Conservation (phyloP, 495 filamentous ascomycete species). For the Monascus purpureus region DNA sequence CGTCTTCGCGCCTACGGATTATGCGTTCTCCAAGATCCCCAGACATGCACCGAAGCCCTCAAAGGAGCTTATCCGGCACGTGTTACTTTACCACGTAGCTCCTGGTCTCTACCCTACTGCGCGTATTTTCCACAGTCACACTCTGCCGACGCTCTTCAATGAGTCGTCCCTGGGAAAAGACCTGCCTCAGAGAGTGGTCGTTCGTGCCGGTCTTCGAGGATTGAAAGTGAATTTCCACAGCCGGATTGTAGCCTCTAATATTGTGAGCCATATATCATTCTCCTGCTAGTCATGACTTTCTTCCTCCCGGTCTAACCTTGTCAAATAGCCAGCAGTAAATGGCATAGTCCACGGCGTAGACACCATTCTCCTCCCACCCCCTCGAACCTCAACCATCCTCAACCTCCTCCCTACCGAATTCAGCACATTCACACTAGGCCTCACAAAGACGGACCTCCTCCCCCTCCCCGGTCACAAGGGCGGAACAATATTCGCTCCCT, state of each 20-base stretch:
- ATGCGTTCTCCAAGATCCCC: slow-evolving; percentile 56
- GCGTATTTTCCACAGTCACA: slow-evolving; percentile 45
- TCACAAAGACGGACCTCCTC: slow-evolving; percentile 53
- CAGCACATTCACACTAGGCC: slow-evolving; percentile 59
- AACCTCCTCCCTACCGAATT: slow-evolving; percentile 56
- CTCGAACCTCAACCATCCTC: slow-evolving; percentile 41
- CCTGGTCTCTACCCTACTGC: slow-evolving; percentile 45
- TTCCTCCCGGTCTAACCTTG: not conserved
- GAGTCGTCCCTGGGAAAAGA: slow-evolving; percentile 39
- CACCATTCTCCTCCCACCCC: slow-evolving; percentile 59
- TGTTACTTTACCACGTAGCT: slow-evolving; percentile 59
- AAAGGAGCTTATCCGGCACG: slow-evolving; percentile 47
- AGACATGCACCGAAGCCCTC: slow-evolving; percentile 33
- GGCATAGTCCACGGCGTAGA: slow-evolving; percentile 70
- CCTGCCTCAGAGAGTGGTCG: slow-evolving; percentile 52
- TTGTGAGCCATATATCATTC: slow-evolving; percentile 28
- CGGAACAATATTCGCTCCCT: slow-evolving; percentile 61
- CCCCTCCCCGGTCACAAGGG: slow-evolving; percentile 30
- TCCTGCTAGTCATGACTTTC: not conserved
- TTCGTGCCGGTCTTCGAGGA: slow-evolving; percentile 40
- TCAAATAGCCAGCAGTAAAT: slow-evolving; percentile 48
- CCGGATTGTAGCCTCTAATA: slow-evolving; percentile 48
- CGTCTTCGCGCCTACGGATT: slow-evolving; percentile 65
- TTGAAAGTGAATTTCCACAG: slow-evolving; percentile 61
- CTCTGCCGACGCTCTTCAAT: slow-evolving; percentile 53